Evolutionary conservation across 768 basidiomycete species (phyloP), one percentile per base, ranked within the genome.

Genomic region (Lactarius deliciosus): DNA sequence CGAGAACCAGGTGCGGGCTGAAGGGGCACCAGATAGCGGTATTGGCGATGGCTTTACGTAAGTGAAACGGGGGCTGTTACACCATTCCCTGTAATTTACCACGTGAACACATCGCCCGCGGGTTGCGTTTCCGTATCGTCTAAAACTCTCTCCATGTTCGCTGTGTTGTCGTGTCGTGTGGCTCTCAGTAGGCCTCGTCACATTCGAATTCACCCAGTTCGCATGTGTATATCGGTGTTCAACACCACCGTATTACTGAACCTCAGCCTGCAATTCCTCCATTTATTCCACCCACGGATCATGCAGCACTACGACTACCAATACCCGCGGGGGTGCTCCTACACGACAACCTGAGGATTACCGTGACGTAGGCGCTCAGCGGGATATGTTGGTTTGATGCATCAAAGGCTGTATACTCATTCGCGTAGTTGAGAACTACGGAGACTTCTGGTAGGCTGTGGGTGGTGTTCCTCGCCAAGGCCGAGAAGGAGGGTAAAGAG

Each of bases 371-470:
- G 45, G 22, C 6, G 45, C 45, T n/a, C 45, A 22, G n/a, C 5
- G 45, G 11, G 20, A n/a, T n/a, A n/a, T n/a, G n/a, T n/a, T n/a
- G n/a, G n/a, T n/a, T n/a, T n/a, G n/a, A n/a, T n/a, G n/a, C n/a
- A n/a, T n/a, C n/a, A n/a, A n/a, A n/a, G n/a, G 20, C 15, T 25
- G 38, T 18, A n/a, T 36, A 22, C 47, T 58, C 57, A 66, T 41
- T 36, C 30, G 22, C 9, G 16, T 50, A 40, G 56, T 18, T 3
- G 28, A 61, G 22, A 34, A 22, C n/a, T 40, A 25, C 13, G 38
- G 50, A n/a, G 62, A 58, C 5, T 5, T 30, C 32, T 20, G 2
- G 28, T 10, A 50, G 41, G 25, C 10, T 38, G 15, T 54, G n/a
- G 56, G 20, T 5, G n/a, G 18, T 41, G 57, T 30, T 58, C n/a